Conservation (phyloP, 805 yeast genomes). For the Spathaspora hagerdaliae region DNA sequence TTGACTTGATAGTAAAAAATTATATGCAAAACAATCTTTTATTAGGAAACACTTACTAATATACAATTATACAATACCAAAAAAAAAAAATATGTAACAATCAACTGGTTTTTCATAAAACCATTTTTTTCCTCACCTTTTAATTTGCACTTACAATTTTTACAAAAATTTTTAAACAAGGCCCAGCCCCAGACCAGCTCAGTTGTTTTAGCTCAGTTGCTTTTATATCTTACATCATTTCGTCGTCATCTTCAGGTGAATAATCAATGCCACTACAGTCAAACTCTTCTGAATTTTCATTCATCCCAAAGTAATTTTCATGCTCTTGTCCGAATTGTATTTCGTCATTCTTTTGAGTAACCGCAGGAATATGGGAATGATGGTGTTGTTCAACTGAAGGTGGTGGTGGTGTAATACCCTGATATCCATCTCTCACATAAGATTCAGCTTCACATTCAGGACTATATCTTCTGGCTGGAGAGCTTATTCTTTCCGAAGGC, state of each 20-base stretch:
- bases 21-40: too few species aligned
- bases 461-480: conserved; percentile 16
- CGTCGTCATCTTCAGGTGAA: conserved; percentile 9
- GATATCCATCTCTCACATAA: conserved; percentile 24
- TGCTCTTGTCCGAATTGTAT: conserved; percentile 19
- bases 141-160: too few species aligned
- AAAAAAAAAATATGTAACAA: too few species aligned
- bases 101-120: too few species aligned
- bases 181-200: background rate
- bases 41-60: too few species aligned
- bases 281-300: conserved; percentile 12
- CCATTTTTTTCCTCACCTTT: too few species aligned
- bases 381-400: background rate
- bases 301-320: conserved; percentile 38
- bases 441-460: conserved; percentile 37
- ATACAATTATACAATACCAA: too few species aligned
- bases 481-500: conserved; percentile 13
- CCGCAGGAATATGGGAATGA: background rate
- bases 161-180: too few species aligned
- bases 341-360: background rate
- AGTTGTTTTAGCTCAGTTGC: background rate
- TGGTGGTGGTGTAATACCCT: conserved; percentile 11
- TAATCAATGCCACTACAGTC: conserved; percentile 9
- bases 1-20: too few species aligned
- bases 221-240: conserved; percentile 4